Evolutionary conservation across 2,329 filamentous ascomycete genomes (phyloP).

Genomic region (Curvularia lunata): DNA sequence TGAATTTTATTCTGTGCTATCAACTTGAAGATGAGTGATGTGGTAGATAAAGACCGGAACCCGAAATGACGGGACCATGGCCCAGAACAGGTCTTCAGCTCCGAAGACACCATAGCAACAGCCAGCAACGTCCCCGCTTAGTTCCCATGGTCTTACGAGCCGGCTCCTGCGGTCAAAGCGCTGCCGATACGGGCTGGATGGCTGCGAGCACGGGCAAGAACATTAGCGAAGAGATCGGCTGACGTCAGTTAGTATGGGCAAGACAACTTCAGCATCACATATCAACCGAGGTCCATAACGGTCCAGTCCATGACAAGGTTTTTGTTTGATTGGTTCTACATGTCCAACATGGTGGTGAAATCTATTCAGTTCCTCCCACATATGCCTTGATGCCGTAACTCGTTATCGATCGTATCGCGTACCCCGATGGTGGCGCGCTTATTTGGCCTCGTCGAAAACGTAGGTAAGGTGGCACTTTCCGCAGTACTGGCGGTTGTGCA

Average conservation of each 20-base stretch:
- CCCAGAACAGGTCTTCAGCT: not conserved
- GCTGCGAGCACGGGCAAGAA: slow-evolving; percentile 1
- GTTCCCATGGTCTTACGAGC: not conserved
- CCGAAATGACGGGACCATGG: not conserved
- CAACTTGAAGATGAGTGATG: not conserved
- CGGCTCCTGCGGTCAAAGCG: slow-evolving; percentile 1
- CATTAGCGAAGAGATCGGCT: slow-evolving; percentile 1
- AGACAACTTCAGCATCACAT: slow-evolving; percentile 1
- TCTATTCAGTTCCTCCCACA: slow-evolving; percentile 32
- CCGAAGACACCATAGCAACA: slow-evolving; percentile 4
- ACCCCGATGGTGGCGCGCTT: slow-evolving; percentile 37
- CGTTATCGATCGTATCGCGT: slow-evolving; percentile 30
- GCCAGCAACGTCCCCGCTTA: not conserved
- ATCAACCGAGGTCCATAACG: not conserved
- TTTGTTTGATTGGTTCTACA: slow-evolving; percentile 31
- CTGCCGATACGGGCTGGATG: not conserved
- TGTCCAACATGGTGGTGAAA: slow-evolving; percentile 33
- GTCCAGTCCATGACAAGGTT: slow-evolving; percentile 29
- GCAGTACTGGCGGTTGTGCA: slow-evolving; percentile 99
- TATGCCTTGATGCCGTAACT: slow-evolving; percentile 36
- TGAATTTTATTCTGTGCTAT: not conserved
- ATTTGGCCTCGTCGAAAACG: slow-evolving; percentile 71
- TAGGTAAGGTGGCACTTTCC: slow-evolving; percentile 74
- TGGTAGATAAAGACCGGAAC: not conserved
- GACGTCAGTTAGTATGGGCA: slow-evolving; percentile 1